Evolutionary conservation across 2,329 filamentous ascomycete genomes (phyloP).

Genomic region (Fusarium begoniae): DNA sequence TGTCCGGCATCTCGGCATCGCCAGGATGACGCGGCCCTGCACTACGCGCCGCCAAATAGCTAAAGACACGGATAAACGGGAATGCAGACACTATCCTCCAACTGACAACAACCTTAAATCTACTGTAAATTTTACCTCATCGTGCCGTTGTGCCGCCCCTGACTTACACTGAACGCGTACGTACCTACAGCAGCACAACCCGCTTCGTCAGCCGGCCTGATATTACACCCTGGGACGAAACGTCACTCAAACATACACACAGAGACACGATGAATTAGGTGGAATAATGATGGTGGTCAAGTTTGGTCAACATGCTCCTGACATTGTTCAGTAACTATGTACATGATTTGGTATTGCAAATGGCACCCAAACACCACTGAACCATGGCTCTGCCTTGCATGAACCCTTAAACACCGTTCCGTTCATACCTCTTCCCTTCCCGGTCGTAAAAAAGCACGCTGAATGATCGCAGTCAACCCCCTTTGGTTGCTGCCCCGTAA

Average conservation of each 20-base stretch:
- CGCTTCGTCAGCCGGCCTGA: neutral
- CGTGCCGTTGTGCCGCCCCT: conserved; percentile 11
- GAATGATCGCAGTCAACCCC: conserved; percentile 34
- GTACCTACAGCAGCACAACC: neutral
- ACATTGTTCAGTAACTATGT: conserved; percentile 32
- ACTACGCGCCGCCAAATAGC: conserved; percentile 24
- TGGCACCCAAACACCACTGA: conserved; percentile 24
- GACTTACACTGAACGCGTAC: neutral
- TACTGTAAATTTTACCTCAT: conserved; percentile 3
- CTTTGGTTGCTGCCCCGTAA: conserved; percentile 33
- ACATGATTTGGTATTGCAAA: conserved; percentile 25
- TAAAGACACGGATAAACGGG: conserved; percentile 12
- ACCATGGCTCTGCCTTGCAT: conserved; percentile 11
- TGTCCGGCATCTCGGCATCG: conserved; percentile 29
- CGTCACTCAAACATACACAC: conserved; percentile 4
- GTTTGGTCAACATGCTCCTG: conserved; percentile 20
- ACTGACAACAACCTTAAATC: conserved; percentile 16
- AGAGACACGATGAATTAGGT: neutral
- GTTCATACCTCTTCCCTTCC: conserved; percentile 25
- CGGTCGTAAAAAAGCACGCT: conserved; percentile 36
- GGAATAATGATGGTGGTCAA: neutral
- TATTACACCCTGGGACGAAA: conserved; percentile 4
- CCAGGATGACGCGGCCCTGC: conserved; percentile 38
- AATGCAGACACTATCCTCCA: conserved; percentile 1
- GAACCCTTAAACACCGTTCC: conserved; percentile 28